Percentiles rank a stretch among this genome's conserved stretches.
Conservation (phyloP, 2,329 filamentous ascomycete species). For the Keithomyces neogunnii region DNA sequence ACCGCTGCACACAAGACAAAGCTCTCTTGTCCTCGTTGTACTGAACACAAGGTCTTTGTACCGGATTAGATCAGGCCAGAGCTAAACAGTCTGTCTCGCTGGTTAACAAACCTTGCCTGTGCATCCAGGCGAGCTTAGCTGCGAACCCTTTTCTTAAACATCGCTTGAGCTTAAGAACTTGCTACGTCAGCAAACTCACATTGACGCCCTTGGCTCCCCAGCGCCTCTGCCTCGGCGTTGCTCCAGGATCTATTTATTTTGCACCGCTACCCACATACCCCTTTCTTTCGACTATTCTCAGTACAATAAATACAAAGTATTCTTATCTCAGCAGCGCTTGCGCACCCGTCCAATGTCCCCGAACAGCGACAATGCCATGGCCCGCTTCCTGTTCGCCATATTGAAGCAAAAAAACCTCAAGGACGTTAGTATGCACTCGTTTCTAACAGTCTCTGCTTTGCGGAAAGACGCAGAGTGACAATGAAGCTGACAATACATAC, state of each 20-base stretch:
- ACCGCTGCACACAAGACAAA: background rate
- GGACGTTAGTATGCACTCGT: constrained; percentile 37
- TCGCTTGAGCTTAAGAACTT: too few relatives aligned
- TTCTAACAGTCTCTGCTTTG: background rate
- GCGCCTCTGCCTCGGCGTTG: background rate
- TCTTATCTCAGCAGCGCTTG: background rate
- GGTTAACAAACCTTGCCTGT: background rate
- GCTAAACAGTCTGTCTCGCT: background rate
- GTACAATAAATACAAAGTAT: too few relatives aligned
- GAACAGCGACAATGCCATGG: constrained; percentile 48
- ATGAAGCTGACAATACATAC: too few relatives aligned
- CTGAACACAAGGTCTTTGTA: background rate
- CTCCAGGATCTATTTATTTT: background rate
- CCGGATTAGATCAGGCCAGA: background rate
- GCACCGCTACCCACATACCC: background rate
- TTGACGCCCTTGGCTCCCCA: background rate
- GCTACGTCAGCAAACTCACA: background rate
- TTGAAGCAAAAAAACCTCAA: constrained; percentile 52
- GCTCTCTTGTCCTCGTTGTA: background rate
- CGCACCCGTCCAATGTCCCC: constrained; percentile 34
- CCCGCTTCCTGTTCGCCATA: constrained; percentile 51
- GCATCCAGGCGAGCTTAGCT: background rate
- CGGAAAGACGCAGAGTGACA: constrained; percentile 1
- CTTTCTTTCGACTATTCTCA: too few relatives aligned
- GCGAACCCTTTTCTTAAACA: background rate